Base-by-base conservation (phyloP, 495 filamentous ascomycete species). In the Penicillium pulvis region DNA sequence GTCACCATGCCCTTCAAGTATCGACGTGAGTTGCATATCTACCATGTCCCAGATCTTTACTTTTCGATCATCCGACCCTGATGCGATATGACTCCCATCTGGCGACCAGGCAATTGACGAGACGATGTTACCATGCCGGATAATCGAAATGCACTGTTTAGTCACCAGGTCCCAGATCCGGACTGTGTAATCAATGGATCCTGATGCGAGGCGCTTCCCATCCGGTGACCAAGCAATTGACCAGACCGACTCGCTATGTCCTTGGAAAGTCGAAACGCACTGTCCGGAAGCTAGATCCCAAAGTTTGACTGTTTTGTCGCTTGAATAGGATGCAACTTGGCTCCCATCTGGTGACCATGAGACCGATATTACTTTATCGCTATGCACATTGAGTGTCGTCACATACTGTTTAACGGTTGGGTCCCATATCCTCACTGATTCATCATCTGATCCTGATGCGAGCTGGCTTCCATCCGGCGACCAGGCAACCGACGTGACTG, bases 131-230 rank as follows among this genome's bases (percentile, higher is more conserved):
- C 20, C 2, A 23, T 23, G 20, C 20, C 2, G 20, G 20, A 23
- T 23, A 23, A 23, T 23, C 20, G 20, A 23, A 9, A 16, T 6
- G 45, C 35, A 30, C 19, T 59, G 42, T 30, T 49, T 31, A 31
- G 44, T 59, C 24, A 35, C 12, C 6, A 28, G 43, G 41, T 55
- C 26, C 52, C 52, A 60, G 47, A 60, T 60, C 36, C 26, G 26
- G 24, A 56, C 46, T 10, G 45, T 60, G 1, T 46, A 46, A 60
- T 60, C 52, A 26, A 6, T 12, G 0, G 52, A 51, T 14, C 24
- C 52, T 51, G 46, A 60, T 51, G 52, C 47, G 17, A 55, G 49
- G 42, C 41, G 42, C 47, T 47, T 56, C 31, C 48, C 39, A 53
- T 49, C 54, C 39, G n/a, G 43, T 16, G 33, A 50, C 44, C 31